Evolutionary conservation across 768 basidiomycete species (phyloP), one percentile per base, ranked within the genome.

Genomic region (Mycena albidolilacea): DNA sequence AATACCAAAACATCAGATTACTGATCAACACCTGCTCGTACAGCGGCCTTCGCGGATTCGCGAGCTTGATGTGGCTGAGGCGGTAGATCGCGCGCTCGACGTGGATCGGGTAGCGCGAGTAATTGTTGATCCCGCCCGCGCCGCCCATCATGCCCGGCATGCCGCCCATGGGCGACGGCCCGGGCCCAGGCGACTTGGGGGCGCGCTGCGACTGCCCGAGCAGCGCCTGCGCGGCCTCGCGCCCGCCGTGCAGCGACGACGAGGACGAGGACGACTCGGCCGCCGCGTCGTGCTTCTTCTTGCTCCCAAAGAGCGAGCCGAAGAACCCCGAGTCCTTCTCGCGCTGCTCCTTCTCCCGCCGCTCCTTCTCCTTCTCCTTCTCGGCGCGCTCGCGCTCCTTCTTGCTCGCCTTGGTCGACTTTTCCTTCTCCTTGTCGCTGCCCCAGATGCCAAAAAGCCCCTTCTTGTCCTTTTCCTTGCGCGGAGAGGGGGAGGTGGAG

Each of bases 1-100:
- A 88, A 81, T 99, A 99, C 98, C 98, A 99, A 87, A 99, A 99
- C 96, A 97, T 98, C 78, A 96, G 85, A 80, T 96, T 96, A 79
- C 93, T 95, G 81, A 95, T 96, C 69, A 95, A 85, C 66, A 94
- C 98, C 82, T 99, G 98, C 85, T 99, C 98, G 79, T 98, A 99
- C 19, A 99, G 87, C 37, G 98, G 97, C 57, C 98, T 89, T 70
- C 98, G 89, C 10, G 98, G 97, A 83, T 99, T 99, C 23, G 98
- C 98, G 57, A 99, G 87, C 82, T 99, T 99, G 87, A 99, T 99
- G 80, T 99, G 98, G 80, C 95, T 97, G 62, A 99, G 86, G 71
- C 98, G 89, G 83, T 99, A 99, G 59, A 99, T 97, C 4, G 98
- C 98, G 43, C 98, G 91, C 81, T 99, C 98, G 74, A 99, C 98